Evolutionary conservation across 495 filamentous ascomycete genomes (phyloP).

Genomic region (Neurospora sp.): DNA sequence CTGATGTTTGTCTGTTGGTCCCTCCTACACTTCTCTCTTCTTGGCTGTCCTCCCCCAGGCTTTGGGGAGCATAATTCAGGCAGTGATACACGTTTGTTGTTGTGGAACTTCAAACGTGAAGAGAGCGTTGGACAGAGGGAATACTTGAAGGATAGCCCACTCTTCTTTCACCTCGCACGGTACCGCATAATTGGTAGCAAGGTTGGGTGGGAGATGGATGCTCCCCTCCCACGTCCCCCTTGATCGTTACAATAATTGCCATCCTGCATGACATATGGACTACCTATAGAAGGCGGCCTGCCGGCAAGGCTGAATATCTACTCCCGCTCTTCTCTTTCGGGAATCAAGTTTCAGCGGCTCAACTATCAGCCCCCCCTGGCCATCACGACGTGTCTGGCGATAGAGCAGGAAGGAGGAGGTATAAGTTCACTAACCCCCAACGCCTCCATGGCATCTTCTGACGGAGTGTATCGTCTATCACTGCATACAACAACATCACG

Average conservation of each 20-base stretch:
- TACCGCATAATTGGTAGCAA: neutral
- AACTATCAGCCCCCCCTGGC: neutral
- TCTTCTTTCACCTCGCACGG: neutral
- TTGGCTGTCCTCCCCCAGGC: neutral
- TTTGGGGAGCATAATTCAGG: neutral
- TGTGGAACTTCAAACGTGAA: neutral
- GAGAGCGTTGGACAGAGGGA: neutral
- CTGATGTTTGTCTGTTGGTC: neutral
- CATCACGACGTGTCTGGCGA: neutral
- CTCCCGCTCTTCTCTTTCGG: neutral
- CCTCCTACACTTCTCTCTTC: neutral
- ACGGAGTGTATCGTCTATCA: neutral
- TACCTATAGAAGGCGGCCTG: neutral
- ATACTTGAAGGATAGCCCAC: neutral
- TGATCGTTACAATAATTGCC: neutral
- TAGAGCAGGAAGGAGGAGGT: neutral
- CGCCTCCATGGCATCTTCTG: neutral
- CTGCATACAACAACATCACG: neutral
- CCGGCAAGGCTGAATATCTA: neutral
- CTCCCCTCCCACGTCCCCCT: neutral
- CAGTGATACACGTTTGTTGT: neutral
- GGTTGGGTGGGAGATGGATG: neutral
- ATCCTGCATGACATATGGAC: neutral
- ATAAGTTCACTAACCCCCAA: neutral
- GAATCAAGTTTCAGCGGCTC: neutral